Base-by-base conservation (phyloP, 2,329 filamentous ascomycete genomes). In the Alternaria ethzedia region DNA sequence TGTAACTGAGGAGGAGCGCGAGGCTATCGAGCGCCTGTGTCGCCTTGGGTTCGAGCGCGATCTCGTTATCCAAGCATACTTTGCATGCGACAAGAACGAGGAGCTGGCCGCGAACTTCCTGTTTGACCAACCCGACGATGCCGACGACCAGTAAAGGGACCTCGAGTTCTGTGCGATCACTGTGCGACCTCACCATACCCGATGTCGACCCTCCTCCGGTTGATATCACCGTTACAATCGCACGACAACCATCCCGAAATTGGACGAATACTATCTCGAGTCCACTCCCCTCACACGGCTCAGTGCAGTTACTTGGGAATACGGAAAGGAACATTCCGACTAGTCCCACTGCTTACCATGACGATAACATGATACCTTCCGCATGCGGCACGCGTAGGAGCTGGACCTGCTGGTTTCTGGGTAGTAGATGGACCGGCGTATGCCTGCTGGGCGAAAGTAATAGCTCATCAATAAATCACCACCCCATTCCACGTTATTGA, bases 11-110 rank as follows among this genome's bases (percentile, higher is more conserved):
- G 96, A 98, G 79, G 96, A 99, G 85, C 90, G 94, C 63, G 95
- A 97, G 80, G 96, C 96, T 23, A 99, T 99, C 73, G 96, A 99
- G 84, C 88, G 96, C 79, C 86, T 99, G 77, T 97, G 93, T 83
- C 91, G 92, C 68, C 89, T 99, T 47, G 96, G 96, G 36, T 99
- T 99, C 79, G 90, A 95, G 74, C 90, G 94, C 64, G 94, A 98
- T 73, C 89, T 94, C 73, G 96, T 96, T 55, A 97, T 98, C 71
- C 95, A 99, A 83, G 96, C 96, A 25, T 99, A 98, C 83, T 99
- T 99, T 79, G 96, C 96, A 32, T 99, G 96, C 81, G 96, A 99
- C 82, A 99, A 98, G 88, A 98, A 99, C 81, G 96, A 99, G 83
- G 96, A 99, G 82, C 86, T 99, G 55, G 96, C 96, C 1, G 96